A percentile compares a stretch with the other conserved stretches of the same genome.
Evolutionary conservation across 768 basidiomycete species (phyloP).

Genomic region (Macrocybe gigantea): DNA sequence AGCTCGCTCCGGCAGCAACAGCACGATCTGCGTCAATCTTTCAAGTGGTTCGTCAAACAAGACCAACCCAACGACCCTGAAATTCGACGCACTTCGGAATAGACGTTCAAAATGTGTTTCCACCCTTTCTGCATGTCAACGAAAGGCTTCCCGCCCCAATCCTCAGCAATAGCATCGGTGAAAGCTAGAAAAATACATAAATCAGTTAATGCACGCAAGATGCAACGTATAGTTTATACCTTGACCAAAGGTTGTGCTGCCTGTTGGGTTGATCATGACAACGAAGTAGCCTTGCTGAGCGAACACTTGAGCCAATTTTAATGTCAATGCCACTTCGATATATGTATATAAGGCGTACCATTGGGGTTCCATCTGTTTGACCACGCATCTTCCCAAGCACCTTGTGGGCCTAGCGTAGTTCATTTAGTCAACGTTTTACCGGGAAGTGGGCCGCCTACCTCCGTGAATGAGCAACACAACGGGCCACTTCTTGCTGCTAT

Average conservation of each 20-base stretch:
- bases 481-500: constrained; percentile 72
- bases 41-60: neutral
- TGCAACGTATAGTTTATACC: constrained; percentile 26
- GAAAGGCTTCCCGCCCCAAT: constrained; percentile 88
- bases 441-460: constrained; percentile 26
- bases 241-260: constrained; percentile 91
- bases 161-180: constrained; percentile 73
- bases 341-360: constrained; percentile 28
- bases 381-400: constrained; percentile 91
- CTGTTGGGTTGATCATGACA: constrained; percentile 88
- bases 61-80: neutral
- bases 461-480: constrained; percentile 79
- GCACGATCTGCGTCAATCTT: constrained; percentile 67
- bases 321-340: neutral
- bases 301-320: constrained; percentile 43
- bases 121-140: constrained; percentile 72
- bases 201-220: neutral
- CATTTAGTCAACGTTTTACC: neutral
- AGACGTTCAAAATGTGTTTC: constrained; percentile 59
- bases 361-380: constrained; percentile 91
- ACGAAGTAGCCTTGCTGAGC: constrained; percentile 87
- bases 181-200: constrained; percentile 39
- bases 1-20: constrained; percentile 77
- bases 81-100: constrained; percentile 53
- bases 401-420: constrained; percentile 50